Percentiles rank a stretch among this genome's conserved stretches.
phyloP scores from a whole-genome alignment of 169 alveolate species.

The Plasmodium ovale region DNA sequence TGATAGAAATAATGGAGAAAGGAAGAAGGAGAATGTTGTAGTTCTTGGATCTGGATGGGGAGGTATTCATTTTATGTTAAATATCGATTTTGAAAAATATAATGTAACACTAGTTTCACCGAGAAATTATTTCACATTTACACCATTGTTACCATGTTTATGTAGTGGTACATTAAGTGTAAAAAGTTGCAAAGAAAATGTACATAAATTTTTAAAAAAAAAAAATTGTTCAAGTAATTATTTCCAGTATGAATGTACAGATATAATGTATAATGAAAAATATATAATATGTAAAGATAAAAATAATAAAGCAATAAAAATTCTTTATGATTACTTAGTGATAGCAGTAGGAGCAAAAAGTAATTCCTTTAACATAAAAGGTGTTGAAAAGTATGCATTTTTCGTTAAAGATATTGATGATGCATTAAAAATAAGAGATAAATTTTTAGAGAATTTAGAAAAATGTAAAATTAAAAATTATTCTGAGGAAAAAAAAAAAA shows the following conservation, averaged over 20 bases:
- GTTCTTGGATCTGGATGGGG: constrained; percentile 88
- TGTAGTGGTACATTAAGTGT: constrained; percentile 78
- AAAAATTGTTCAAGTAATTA: constrained; percentile 27
- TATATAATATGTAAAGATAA: constrained; percentile 28
- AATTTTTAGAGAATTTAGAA: constrained; percentile 76
- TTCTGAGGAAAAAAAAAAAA: constrained; percentile 61
- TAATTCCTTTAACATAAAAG: constrained; percentile 82
- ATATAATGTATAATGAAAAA: constrained; percentile 29
- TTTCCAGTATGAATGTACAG: constrained; percentile 76
- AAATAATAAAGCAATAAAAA: constrained; percentile 30
- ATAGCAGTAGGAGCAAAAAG: constrained; percentile 86
- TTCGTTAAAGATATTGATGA: constrained; percentile 84
- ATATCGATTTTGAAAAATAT: constrained; percentile 79
- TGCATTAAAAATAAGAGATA: constrained; percentile 78
- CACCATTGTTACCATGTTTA: constrained; percentile 85
- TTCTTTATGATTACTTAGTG: constrained; percentile 80
- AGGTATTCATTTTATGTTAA: constrained; percentile 78
- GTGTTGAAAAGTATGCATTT: constrained; percentile 84
- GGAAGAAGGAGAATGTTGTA: constrained; percentile 72
- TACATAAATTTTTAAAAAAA: constrained; percentile 72
- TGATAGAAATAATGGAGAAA: background rate
- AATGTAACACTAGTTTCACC: constrained; percentile 84
- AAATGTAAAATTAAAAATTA: constrained; percentile 68
- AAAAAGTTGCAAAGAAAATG: constrained; percentile 80
- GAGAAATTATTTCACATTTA: constrained; percentile 84